Conservation (phyloP, 2,329 filamentous ascomycete genomes). For the Bisporella sp. region DNA sequence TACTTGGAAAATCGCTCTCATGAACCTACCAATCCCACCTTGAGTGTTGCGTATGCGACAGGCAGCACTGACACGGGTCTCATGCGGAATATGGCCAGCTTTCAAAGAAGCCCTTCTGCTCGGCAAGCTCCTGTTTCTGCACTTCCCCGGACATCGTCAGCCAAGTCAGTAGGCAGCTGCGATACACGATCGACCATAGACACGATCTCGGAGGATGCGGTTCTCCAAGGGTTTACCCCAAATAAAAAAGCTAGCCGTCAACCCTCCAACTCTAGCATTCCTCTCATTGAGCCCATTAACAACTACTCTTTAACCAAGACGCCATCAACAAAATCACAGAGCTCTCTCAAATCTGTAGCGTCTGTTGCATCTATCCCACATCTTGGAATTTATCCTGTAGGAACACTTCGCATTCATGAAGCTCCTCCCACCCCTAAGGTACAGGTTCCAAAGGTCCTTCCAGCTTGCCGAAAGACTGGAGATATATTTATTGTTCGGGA, state of each 20-base stretch:
- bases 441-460: slow-evolving; percentile 19
- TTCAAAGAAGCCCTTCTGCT: slow-evolving; percentile 19
- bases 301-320: slow-evolving; percentile 19
- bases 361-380: slow-evolving; percentile 23
- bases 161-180: slow-evolving; percentile 16
- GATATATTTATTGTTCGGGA: slow-evolving; percentile 47
- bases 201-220: too few species aligned
- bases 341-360: slow-evolving; percentile 26
- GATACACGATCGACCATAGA: not conserved
- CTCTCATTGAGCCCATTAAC: slow-evolving; percentile 6
- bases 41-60: too few species aligned
- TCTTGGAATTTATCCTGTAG: slow-evolving; percentile 31
- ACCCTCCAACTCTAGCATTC: slow-evolving; percentile 8
- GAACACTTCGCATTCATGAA: slow-evolving; percentile 34
- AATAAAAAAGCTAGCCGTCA: slow-evolving; percentile 1
- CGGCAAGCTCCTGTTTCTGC: slow-evolving; percentile 14
- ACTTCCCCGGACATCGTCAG: slow-evolving; percentile 17
- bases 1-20: too few species aligned
- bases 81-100: slow-evolving; percentile 20
- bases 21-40: too few species aligned
- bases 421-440: slow-evolving; percentile 15
- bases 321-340: slow-evolving; percentile 11
- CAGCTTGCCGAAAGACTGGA: slow-evolving; percentile 18
- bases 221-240: too few species aligned
- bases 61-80: slow-evolving; percentile 12